phyloP scores from a whole-genome alignment of 2,329 filamentous ascomycete genomes.

The Aurifilum marmelostoma region DNA sequence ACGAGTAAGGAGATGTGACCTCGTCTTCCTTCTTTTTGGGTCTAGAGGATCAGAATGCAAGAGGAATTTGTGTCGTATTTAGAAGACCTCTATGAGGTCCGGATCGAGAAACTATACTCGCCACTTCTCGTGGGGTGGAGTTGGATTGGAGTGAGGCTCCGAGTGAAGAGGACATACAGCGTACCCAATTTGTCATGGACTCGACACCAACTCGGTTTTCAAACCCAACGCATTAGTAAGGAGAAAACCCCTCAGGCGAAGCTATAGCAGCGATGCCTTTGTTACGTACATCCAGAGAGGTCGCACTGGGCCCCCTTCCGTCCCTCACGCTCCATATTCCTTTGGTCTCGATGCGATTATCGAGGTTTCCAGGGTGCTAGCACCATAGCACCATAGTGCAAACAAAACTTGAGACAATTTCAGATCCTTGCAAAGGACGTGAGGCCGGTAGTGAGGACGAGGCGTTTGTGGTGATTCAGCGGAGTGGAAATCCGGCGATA shows the following conservation, averaged over 20 bases:
- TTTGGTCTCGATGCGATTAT: neutral
- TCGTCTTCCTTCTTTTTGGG: too few relatives aligned
- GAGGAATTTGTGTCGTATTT: neutral
- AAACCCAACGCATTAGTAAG: constrained; percentile 4
- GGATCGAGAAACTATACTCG: neutral
- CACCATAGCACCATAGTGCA: neutral
- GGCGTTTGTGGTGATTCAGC: neutral
- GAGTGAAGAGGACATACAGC: neutral
- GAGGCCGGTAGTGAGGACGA: neutral
- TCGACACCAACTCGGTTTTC: neutral
- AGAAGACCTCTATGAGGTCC: neutral
- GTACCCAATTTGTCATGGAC: constrained; percentile 6
- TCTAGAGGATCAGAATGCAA: neutral
- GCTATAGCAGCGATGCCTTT: neutral
- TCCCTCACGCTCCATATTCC: neutral
- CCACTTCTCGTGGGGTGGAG: neutral
- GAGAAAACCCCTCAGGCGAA: too few relatives aligned
- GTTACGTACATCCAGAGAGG: neutral
- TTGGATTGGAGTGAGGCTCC: constrained; percentile 8
- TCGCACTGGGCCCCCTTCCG: neutral
- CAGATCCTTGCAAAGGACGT: neutral
- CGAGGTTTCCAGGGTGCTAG: neutral
- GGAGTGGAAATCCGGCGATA: constrained; percentile 19
- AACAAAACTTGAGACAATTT: neutral
- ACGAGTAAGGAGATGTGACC: neutral